Percentiles rank a stretch among this genome's conserved stretches.
These are phyloP conservation scores for Draba incana DNA, from an alignment of 345 rosid genomes.

Conservation along the genomic window DNA sequence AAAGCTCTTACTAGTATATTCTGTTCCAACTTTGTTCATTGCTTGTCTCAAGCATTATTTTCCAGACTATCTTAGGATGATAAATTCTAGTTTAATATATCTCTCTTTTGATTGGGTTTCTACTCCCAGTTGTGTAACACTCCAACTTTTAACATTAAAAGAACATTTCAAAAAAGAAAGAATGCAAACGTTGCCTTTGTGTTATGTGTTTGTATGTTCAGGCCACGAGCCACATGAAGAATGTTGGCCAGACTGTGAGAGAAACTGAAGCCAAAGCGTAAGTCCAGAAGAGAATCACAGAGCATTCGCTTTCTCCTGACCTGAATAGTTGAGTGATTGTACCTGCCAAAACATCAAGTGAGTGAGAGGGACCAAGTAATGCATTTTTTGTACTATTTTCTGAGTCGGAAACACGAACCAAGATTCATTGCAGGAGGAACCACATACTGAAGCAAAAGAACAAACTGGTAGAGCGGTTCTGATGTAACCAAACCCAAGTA, in stretches of 20 bases:
- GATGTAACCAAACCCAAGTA: slow-evolving; percentile 51
- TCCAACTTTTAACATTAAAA: slow-evolving; percentile 26
- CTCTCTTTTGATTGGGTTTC: slow-evolving; percentile 12
- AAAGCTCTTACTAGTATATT: slow-evolving; percentile 8
- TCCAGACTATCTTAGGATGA: slow-evolving; percentile 29
- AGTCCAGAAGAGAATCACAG: slow-evolving; percentile 72
- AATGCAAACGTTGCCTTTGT: not conserved
- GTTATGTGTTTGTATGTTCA: slow-evolving; percentile 21
- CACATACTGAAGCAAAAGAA: slow-evolving; percentile 64
- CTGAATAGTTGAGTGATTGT: slow-evolving; percentile 72
- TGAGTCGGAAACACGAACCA: slow-evolving; percentile 43
- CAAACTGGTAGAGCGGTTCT: slow-evolving; percentile 66
- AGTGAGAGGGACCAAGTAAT: slow-evolving; percentile 4
- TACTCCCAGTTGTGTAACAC: slow-evolving; percentile 26
- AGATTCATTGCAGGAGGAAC: slow-evolving; percentile 84
- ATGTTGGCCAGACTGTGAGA: slow-evolving; percentile 69
- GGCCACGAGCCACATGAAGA: slow-evolving; percentile 67
- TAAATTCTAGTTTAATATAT: not conserved
- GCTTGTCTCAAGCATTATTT: slow-evolving; percentile 66
- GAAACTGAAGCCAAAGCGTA: slow-evolving; percentile 63
- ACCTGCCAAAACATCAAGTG: slow-evolving; percentile 41
- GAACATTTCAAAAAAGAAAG: slow-evolving; percentile 19
- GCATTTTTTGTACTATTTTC: slow-evolving; percentile 36
- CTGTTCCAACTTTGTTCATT: slow-evolving; percentile 25
- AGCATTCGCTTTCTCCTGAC: slow-evolving; percentile 71